A percentile compares a stretch with the other conserved stretches of the same genome.
Evolutionary conservation across 176 grass and related monocot species (phyloP).

Genomic region (Hsuehochloa calcarea): DNA sequence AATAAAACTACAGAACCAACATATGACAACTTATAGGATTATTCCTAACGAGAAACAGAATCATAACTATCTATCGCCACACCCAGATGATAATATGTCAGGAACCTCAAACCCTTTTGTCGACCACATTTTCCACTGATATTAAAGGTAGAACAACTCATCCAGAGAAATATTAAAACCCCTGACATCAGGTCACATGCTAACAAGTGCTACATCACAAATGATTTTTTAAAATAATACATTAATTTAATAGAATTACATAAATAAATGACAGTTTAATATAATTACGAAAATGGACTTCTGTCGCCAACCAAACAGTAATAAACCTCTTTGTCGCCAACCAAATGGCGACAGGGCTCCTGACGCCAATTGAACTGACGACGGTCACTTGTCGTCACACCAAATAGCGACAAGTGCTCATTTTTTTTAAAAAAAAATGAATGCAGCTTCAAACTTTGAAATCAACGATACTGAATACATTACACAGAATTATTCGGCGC

Average conservation of each 20-base stretch:
- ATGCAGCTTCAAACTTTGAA: too few species aligned
- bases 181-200: neutral
- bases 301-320: too few species aligned
- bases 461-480: too few species aligned
- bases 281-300: too few species aligned
- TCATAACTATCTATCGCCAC: neutral
- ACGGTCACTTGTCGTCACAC: too few species aligned
- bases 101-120: neutral
- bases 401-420: too few species aligned
- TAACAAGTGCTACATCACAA: neutral
- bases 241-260: too few species aligned
- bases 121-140: neutral
- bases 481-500: too few species aligned
- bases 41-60: neutral
- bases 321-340: too few species aligned
- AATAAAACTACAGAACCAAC: neutral
- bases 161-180: neutral
- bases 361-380: too few species aligned
- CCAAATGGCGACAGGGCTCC: too few species aligned
- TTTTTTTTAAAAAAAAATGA: too few species aligned
- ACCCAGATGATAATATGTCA: neutral
- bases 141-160: conserved; percentile 9
- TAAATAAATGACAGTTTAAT: neutral
- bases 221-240: neutral
- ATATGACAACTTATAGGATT: neutral